Base-by-base conservation (phyloP, 108 stramenopile genomes). In the Skeletonema potamos region DNA sequence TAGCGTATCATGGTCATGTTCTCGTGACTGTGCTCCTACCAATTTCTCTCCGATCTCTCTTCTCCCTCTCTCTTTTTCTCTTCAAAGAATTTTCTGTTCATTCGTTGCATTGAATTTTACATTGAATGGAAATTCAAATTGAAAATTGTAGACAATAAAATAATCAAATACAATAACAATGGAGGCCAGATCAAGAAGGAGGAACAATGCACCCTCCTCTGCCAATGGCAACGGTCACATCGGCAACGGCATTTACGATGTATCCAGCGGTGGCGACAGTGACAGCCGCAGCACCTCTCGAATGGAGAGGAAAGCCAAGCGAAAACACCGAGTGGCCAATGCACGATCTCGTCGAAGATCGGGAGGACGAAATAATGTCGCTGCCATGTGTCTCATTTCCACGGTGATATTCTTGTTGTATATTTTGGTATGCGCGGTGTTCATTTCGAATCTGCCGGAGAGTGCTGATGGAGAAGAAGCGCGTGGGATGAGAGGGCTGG, bases 151-250 rank as follows among this genome's bases (percentile, higher is more conserved):
- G 34, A 34, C 7, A 6, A 6, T 34, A 6, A 7, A 34, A 34
- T 34, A 34, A 34, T 6, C 7, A 34, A 34, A 34, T 6, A 34
- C 7, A 34, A 34, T 34, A 20, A 48, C 6, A 22, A 22, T 22
- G 46, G 46, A 48, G 46, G 20, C 78, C 22, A 71, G 78, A 28
- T 73, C 78, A 27, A 60, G 78, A 41, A 79, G 72, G 46, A 72
- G 72, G 54, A 62, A 59, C 11, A 62, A 59, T 11, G 15, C 55
- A n/a, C 39, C 44, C 13, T 43, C 46, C 46, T 48, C 46, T 15
- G 4, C 46, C 22, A 44, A 41, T 57, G 34, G 27, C 10, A 20
- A 33, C 28, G 71, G 71, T 4, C 58, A 66, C 44, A 58, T 58
- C 30, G 55, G 39, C 54, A 46, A 24, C 27, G 67, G 67, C 13